Evolutionary conservation across 352 stramenopile genomes (phyloP).

Genomic region (Globisporangium cylindrosporum): DNA sequence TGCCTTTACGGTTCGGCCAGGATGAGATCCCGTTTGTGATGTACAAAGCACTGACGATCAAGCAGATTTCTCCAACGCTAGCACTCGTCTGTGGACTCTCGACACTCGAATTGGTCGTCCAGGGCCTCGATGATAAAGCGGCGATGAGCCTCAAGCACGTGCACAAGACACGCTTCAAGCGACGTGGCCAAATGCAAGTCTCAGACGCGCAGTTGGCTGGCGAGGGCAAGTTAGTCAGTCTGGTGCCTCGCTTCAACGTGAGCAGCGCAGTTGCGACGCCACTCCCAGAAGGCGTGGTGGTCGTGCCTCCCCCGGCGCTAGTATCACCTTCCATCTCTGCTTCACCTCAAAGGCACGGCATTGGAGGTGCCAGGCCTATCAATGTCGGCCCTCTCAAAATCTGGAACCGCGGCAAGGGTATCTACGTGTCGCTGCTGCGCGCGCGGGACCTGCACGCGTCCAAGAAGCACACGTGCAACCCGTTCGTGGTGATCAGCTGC

Average conservation of each 20-base stretch:
- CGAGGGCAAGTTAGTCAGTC: conserved; percentile 45
- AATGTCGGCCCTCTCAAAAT: conserved; percentile 28
- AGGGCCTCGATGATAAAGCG: conserved; percentile 62
- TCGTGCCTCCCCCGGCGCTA: neutral
- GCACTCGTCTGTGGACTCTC: conserved; percentile 48
- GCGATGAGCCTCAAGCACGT: conserved; percentile 32
- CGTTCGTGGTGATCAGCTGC: conserved; percentile 62
- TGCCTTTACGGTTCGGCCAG: conserved; percentile 38
- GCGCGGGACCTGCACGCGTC: conserved; percentile 45
- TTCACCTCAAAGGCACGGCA: conserved; percentile 14
- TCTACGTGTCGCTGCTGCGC: conserved; percentile 52
- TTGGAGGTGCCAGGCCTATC: conserved; percentile 1
- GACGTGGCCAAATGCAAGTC: conserved; percentile 72
- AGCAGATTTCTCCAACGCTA: conserved; percentile 37
- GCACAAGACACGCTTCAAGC: conserved; percentile 61
- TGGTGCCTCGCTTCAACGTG: conserved; percentile 68
- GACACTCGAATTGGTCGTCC: conserved; percentile 47
- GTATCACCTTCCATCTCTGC: neutral
- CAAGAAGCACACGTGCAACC: conserved; percentile 73
- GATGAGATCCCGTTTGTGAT: conserved; percentile 72
- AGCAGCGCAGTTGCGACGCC: conserved; percentile 39
- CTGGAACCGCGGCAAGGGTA: conserved; percentile 45
- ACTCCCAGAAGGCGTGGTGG: conserved; percentile 19
- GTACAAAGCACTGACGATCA: conserved; percentile 62
- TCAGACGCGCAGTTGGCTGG: conserved; percentile 39